Base-by-base conservation (phyloP, 371 early-diverging fungal species). In the Nematocida sp. region DNA sequence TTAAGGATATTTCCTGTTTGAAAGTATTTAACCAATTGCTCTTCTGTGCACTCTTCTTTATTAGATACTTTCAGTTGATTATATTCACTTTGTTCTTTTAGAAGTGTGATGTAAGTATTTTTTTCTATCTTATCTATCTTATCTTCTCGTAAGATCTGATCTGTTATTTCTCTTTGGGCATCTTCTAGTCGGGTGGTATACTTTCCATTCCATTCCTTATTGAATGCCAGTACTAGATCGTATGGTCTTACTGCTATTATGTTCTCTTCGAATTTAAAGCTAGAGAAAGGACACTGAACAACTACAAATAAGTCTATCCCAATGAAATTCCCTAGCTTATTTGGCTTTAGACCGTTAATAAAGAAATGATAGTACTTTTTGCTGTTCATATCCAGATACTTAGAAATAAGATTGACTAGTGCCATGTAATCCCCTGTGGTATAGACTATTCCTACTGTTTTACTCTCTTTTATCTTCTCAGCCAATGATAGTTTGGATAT, bases 271-370 rank as follows among this genome's bases (percentile, higher is more conserved):
- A 70, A 70, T 41, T 49, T 58, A 60, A 70, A 60, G 49, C 74
- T 70, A 4, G 74, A 70, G 35, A 70, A 70, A 21, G 74, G 74
- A 21, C 74, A 70, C 51, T 70, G 61, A 15, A 70, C 38, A 9
- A 70, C 58, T 11, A 70, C 46, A 47, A 70, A 70, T 21, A 41
- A 32, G 35, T 70, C 61, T 7, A 70, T 31, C 2, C 74, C 74
- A 1, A 70, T 37, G 37, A 57, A 60, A 35, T 70, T 70, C 4
- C 61, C 74, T 5, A 70, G 60, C 74, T 70, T 70, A 13, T 70
- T 34, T 35, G 74, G 74, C 74, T 70, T 70, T 17, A 70, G 74
- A 37, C 74, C 74, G 37, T 70, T 70, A 34, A 70, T 61, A 47
- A 25, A 70, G 25, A 70, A 60, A 17, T 70, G 74, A 35, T 70